Evolutionary conservation across 2,329 filamentous ascomycete genomes (phyloP).

Genomic region (Pestalotiopsis sp.): DNA sequence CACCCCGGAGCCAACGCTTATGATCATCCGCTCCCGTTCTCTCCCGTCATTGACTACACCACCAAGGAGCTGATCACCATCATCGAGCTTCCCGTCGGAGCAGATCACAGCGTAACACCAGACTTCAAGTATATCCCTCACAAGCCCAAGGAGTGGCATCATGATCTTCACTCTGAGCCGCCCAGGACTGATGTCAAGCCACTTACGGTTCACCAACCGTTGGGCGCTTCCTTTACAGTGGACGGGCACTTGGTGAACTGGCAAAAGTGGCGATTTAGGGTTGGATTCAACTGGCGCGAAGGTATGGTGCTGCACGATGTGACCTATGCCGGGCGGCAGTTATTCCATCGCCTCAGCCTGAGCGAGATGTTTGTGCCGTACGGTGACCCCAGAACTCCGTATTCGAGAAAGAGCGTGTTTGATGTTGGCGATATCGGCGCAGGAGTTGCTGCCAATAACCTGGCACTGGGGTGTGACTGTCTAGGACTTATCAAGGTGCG

Average conservation of each 20-base stretch:
- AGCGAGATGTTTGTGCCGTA: slow-evolving; percentile 68
- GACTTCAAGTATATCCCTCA: not conserved
- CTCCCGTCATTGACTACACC: slow-evolving; percentile 58
- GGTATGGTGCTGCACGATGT: slow-evolving; percentile 66
- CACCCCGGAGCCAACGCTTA: not conserved
- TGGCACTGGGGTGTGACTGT: slow-evolving; percentile 69
- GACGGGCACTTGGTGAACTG: slow-evolving; percentile 33
- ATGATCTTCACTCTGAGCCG: slow-evolving; percentile 49
- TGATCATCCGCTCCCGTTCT: not conserved
- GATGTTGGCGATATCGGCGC: slow-evolving; percentile 70
- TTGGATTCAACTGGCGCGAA: slow-evolving; percentile 64
- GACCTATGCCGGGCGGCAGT: slow-evolving; percentile 59
- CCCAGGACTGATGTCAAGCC: slow-evolving; percentile 63
- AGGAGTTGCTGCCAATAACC: slow-evolving; percentile 67
- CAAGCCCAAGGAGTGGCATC: slow-evolving; percentile 44
- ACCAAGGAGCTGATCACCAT: slow-evolving; percentile 59
- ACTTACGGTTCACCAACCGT: slow-evolving; percentile 70
- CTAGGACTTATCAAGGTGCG: slow-evolving; percentile 57
- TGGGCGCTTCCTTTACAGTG: slow-evolving; percentile 35
- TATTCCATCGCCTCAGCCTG: slow-evolving; percentile 62
- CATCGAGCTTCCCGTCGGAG: slow-evolving; percentile 41
- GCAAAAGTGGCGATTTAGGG: slow-evolving; percentile 59
- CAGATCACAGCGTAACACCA: not conserved
- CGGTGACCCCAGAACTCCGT: slow-evolving; percentile 63
- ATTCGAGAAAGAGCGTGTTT: slow-evolving; percentile 68